Base-by-base conservation (phyloP, 257 asterid species). In the Solanum ahanhuiri region DNA sequence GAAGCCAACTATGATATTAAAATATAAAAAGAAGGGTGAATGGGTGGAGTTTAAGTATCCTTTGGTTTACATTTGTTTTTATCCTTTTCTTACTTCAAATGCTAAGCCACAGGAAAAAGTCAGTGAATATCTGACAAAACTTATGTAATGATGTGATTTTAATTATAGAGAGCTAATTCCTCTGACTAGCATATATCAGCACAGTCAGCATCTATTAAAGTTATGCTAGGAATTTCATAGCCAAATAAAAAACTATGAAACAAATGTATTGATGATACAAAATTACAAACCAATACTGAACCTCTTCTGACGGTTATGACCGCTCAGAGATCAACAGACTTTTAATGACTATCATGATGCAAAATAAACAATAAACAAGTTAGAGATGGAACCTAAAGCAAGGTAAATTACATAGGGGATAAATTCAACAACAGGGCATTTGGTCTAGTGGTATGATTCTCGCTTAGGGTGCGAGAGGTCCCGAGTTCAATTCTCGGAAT, bases 401-500 rank as follows among this genome's bases (percentile, higher is more conserved):
- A 57, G 64, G 22, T 18, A 18, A 6, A 57, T 57, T 18, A 57
- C 64, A 57, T 57, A 18, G 64, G 23, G 64, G 64, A 17, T 3
- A 57, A 48, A 48, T 14, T 48, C 58, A 57, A 57, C 23, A 1
- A 0, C 1, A 43, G 94, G 97, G 95, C 94, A 93, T 92, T 93
- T 93, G 94, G 93, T 93, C 97, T 93, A 93, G 94, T 91, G 94
- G 97, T 90, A 91, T 92, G 94, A 93, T 92, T 92, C 94, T 93
- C 92, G 93, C 94, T 93, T 93, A 92, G 95, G 96, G 96, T 94
- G 95, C 93, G 92, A 93, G 96, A 92, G 98, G 98, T 92, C 94
- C 94, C 93, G 94, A 91, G 94, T 94, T 94, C 96, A 93, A 94
- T 94, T 94, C 95, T 91, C 94, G 92, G 94, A 94, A 92, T 92